Percentiles rank a stretch among this genome's conserved stretches.
Evolutionary conservation across 106 monocot genomes (phyloP).

Genomic region (Xerophyta viscosa): DNA sequence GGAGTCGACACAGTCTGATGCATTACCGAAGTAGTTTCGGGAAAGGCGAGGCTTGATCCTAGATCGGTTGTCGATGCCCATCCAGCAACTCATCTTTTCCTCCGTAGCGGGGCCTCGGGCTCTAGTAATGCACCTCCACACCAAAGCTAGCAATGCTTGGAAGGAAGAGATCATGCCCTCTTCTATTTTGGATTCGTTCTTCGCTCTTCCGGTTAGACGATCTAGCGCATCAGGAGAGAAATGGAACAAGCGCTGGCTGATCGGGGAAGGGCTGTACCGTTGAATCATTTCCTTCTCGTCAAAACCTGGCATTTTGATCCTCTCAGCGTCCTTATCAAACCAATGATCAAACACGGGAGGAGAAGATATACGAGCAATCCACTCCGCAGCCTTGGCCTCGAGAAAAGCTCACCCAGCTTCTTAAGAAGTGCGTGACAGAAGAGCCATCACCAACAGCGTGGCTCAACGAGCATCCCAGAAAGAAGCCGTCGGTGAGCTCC

Average conservation of each 20-base stretch:
- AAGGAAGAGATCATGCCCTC: constrained; percentile 1
- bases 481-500: constrained; percentile 1
- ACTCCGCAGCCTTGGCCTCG: neutral
- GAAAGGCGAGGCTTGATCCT: no score
- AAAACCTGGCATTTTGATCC: neutral
- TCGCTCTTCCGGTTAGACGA: neutral
- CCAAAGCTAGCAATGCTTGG: neutral
- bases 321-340: neutral
- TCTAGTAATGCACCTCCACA: neutral
- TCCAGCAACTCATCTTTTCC: neutral
- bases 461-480: neutral
- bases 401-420: neutral
- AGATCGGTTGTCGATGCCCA: no score
- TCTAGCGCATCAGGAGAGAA: neutral
- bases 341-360: neutral
- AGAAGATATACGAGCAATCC: neutral
- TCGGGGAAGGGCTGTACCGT: neutral
- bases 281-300: neutral
- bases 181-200: neutral
- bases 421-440: neutral
- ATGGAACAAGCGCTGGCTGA: neutral
- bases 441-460: neutral
- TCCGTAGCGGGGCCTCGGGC: neutral
- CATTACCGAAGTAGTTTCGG: neutral
- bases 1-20: neutral